Conservation (phyloP, 1,284 basidiomycete species). For the Termitomyces sp. region DNA sequence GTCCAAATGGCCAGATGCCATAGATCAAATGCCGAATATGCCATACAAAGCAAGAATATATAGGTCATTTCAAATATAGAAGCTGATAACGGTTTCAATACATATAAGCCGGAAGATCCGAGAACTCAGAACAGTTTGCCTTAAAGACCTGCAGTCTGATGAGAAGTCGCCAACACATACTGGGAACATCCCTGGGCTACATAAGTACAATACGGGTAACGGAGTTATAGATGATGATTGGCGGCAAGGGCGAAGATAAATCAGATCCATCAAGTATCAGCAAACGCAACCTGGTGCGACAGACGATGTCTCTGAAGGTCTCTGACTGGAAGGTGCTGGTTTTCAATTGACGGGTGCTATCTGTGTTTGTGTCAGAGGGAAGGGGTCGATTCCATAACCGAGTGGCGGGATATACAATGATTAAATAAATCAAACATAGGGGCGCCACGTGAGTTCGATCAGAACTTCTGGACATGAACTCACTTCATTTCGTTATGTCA, state of each 20-base stretch:
- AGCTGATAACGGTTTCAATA: neutral
- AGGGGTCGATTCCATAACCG: neutral
- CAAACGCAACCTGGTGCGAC: too few species aligned
- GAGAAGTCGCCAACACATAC: neutral
- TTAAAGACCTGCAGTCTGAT: neutral
- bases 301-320: neutral
- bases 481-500: slow-evolving; percentile 19
- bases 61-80: neutral
- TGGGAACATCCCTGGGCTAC: neutral
- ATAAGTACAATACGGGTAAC: too few species aligned
- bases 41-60: neutral
- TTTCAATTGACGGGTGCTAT: neutral
- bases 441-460: slow-evolving; percentile 27
- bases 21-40: neutral
- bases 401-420: neutral
- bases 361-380: neutral
- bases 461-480: slow-evolving; percentile 22
- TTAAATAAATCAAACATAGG: slow-evolving; percentile 3
- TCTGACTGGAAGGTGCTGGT: neutral
- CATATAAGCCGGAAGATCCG: neutral
- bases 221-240: neutral
- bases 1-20: neutral
- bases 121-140: neutral
- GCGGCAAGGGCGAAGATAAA: neutral
- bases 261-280: neutral